These are phyloP conservation scores for Chlorokybus atmophyticus DNA, from an alignment of 139 green algal genomes.

Conservation along the genomic window DNA sequence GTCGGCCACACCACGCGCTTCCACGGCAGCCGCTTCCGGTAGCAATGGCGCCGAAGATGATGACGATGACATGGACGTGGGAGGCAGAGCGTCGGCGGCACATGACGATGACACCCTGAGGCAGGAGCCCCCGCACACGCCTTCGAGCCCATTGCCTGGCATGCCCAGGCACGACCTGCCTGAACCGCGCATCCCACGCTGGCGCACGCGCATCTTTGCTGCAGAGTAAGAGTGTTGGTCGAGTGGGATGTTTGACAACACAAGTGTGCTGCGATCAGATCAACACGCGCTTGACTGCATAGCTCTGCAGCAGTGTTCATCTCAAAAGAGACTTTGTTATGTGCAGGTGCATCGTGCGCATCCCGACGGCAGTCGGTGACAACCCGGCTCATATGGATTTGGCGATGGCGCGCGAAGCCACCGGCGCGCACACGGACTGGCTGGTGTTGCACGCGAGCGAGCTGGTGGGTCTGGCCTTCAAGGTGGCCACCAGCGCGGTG, in stretches of 20 bases:
- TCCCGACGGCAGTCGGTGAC: conserved; percentile 35
- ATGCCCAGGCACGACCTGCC: too few species aligned
- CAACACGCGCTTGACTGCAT: too few species aligned
- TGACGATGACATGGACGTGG: conserved; percentile 30
- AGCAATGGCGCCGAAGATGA: conserved; percentile 11
- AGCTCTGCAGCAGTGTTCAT: too few species aligned
- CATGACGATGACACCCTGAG: not conserved
- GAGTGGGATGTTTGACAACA: too few species aligned
- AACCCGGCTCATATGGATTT: conserved; percentile 49
- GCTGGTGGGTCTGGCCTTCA: conserved; percentile 66
- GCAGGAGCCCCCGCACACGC: too few species aligned
- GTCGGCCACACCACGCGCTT: too few species aligned
- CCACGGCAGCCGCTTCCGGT: not conserved
- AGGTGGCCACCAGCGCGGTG: conserved; percentile 26
- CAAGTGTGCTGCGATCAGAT: too few species aligned
- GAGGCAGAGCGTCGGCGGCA: not conserved
- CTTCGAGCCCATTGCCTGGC: not conserved
- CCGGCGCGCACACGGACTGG: conserved; percentile 32
- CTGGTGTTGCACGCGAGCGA: conserved; percentile 46
- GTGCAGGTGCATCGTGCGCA: conserved; percentile 39
- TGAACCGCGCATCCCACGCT: conserved; percentile 29
- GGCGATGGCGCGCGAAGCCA: conserved; percentile 12
- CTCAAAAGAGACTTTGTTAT: too few species aligned
- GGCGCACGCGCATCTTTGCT: conserved; percentile 67
- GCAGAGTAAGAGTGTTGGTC: conserved; percentile 30